Evolutionary conservation across 2,329 filamentous ascomycete genomes (phyloP).

Genomic region (Neurospora sp.): DNA sequence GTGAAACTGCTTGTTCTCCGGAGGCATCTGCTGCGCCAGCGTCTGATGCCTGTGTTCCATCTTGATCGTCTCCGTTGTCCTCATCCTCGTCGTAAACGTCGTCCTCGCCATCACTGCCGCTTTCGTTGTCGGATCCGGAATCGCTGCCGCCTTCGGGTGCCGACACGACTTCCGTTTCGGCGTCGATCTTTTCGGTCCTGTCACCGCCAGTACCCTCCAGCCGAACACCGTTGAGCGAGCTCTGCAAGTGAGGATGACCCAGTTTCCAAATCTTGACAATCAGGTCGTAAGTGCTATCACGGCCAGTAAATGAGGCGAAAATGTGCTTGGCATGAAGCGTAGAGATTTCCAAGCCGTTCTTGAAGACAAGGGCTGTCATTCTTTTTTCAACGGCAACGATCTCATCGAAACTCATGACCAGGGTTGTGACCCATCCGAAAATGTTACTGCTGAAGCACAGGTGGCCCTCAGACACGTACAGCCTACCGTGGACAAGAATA

Average conservation of each 20-base stretch:
- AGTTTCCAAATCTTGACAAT: conserved; percentile 99
- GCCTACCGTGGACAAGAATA: conserved; percentile 83
- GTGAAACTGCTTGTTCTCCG: conserved; percentile 51
- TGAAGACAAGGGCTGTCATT: conserved; percentile 89
- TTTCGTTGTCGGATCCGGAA: conserved; percentile 49
- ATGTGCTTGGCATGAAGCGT: conserved; percentile 92
- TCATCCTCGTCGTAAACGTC: conserved; percentile 75
- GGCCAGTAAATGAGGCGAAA: conserved; percentile 88
- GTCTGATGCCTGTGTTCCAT: conserved; percentile 29
- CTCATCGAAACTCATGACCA: conserved; percentile 97
- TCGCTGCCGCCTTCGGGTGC: conserved; percentile 39
- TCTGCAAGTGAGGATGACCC: conserved; percentile 83
- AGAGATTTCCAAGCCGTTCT: conserved; percentile 94
- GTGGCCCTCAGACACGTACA: conserved; percentile 95
- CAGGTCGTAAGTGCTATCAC: conserved; percentile 92
- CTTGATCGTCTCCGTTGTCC: conserved; percentile 53
- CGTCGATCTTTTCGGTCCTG: conserved; percentile 70
- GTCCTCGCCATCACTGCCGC: conserved; percentile 65
- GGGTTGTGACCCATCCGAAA: conserved; percentile 91
- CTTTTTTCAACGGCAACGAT: conserved; percentile 96
- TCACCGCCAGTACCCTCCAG: conserved; percentile 77
- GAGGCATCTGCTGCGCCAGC: conserved; percentile 38
- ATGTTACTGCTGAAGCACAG: conserved; percentile 99
- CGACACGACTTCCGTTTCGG: conserved; percentile 33
- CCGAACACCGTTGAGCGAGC: conserved; percentile 79